These are phyloP conservation scores for Vigna angularis DNA, from an alignment of 306 rosid species.

Conservation along the genomic window DNA sequence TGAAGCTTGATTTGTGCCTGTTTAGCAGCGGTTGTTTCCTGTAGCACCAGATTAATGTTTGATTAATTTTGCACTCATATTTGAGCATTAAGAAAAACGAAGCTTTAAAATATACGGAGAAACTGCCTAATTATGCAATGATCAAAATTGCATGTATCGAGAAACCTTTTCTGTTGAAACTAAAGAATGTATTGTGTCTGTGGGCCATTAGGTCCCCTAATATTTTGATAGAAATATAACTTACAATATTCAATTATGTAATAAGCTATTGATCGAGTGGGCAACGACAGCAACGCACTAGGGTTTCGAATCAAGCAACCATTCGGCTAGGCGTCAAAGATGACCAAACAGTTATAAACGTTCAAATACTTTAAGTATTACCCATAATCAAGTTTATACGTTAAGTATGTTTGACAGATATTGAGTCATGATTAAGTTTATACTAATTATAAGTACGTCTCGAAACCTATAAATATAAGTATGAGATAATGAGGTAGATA, in stretches of 20 bases:
- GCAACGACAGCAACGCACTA: too few relatives aligned
- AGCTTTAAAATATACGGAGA: background rate
- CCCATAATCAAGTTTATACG: too few relatives aligned
- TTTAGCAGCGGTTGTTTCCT: slow-evolving; percentile 73
- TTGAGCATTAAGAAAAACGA: slow-evolving; percentile 1
- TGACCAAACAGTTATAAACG: too few relatives aligned
- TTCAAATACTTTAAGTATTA: too few relatives aligned
- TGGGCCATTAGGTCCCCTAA: background rate
- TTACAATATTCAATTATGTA: background rate
- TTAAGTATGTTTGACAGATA: too few relatives aligned
- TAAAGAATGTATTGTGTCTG: background rate
- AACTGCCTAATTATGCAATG: background rate
- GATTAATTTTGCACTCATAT: slow-evolving; percentile 21
- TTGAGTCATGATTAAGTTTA: too few relatives aligned
- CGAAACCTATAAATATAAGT: too few relatives aligned
- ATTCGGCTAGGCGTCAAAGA: too few relatives aligned
- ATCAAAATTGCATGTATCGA: background rate
- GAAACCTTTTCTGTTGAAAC: background rate
- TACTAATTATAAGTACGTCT: too few relatives aligned
- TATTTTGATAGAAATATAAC: background rate
- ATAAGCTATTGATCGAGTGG: too few relatives aligned
- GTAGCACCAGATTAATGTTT: slow-evolving; percentile 38
- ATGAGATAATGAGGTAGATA: too few relatives aligned
- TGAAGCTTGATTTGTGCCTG: slow-evolving; percentile 74
- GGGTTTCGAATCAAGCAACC: too few relatives aligned